Evolutionary conservation across 1,139 yeast species (phyloP).

Genomic region (Casaregolazyma lundiana): DNA sequence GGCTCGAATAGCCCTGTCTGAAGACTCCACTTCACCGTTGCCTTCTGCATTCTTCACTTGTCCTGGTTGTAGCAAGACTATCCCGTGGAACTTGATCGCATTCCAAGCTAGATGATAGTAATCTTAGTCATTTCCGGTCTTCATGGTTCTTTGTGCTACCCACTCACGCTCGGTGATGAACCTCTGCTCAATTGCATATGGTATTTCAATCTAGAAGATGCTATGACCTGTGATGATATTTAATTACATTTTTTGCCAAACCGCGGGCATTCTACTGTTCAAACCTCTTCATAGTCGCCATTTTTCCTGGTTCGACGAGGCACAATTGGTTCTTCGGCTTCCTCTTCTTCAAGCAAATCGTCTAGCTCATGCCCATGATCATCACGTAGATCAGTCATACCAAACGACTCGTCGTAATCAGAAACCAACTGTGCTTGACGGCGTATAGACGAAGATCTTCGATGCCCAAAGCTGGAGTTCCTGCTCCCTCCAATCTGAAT

Average conservation of each 20-base stretch:
- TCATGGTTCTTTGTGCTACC: too few relatives aligned
- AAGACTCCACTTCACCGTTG: background rate
- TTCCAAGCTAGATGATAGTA: slow-evolving; percentile 2
- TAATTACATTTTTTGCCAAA: background rate
- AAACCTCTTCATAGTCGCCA: slow-evolving; percentile 6
- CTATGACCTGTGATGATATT: background rate
- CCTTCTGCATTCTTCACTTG: background rate
- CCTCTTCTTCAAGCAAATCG: slow-evolving; percentile 8
- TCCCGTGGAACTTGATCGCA: slow-evolving; percentile 6
- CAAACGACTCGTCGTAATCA: slow-evolving; percentile 36
- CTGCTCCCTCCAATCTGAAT: slow-evolving; percentile 41
- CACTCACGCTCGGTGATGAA: too few relatives aligned
- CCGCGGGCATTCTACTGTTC: background rate
- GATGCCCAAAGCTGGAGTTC: slow-evolving; percentile 32
- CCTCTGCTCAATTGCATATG: too few relatives aligned
- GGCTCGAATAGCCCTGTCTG: slow-evolving; percentile 1
- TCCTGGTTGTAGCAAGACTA: slow-evolving; percentile 3
- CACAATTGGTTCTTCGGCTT: background rate
- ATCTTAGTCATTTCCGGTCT: too few relatives aligned
- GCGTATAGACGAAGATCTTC: slow-evolving; percentile 31
- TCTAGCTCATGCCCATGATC: slow-evolving; percentile 14
- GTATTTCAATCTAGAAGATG: background rate
- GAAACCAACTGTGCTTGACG: slow-evolving; percentile 29
- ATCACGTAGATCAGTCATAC: slow-evolving; percentile 33
- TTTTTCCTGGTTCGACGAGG: slow-evolving; percentile 1